Base-by-base conservation (phyloP, 805 yeast genomes). In the Myxozyma mucilagina region DNA sequence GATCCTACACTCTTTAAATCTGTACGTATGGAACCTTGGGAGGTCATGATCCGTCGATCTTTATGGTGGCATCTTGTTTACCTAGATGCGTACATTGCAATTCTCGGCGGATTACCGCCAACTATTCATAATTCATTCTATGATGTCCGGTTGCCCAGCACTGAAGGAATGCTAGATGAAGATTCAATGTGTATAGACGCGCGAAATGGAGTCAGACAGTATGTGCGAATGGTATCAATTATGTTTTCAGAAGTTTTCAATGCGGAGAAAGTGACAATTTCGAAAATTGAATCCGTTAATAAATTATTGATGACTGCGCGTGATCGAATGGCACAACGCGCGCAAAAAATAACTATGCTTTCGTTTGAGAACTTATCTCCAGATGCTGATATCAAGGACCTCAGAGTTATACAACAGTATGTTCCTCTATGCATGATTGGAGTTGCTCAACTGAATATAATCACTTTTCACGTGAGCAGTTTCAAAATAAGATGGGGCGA, bases 141-240 rank as follows among this genome's bases (percentile, higher is more conserved):
- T 24, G 50, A 43, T 20, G 50, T 43, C 20, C 41, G 34, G 31
- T 24, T 41, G 8, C 48, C 49, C 24, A 20, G 38, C 4, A 43
- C 47, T 35, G 49, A 53, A 16, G 56, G 56, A 4, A 42, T 53
- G 56, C 56, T 43, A n/a, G 56, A 53, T 34, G 56, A 53, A 32
- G 56, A 53, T 34, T 48, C 56, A 6, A 43, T 53, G 50, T 53
- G 47, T 34, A 36, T 53, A 9, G 43, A 41, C 42, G 49, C 50
- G 8, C 56, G 56, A 20, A 53, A 53, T 18, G 56, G 49, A 29
- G 43, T 53, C 10, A 13, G 43, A 36, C 42, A 43, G 36, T 53
- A 41, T 42, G 13, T 53, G 11, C 47, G 43, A 2, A 14, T 35
- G 35, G 18, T 43, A 20, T 53, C 56, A 3, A 16, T 36, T 13